Evolutionary conservation across 2,329 filamentous ascomycete species (phyloP), one percentile per base, ranked within the genome.

Genomic region (Cladosporium sp.): DNA sequence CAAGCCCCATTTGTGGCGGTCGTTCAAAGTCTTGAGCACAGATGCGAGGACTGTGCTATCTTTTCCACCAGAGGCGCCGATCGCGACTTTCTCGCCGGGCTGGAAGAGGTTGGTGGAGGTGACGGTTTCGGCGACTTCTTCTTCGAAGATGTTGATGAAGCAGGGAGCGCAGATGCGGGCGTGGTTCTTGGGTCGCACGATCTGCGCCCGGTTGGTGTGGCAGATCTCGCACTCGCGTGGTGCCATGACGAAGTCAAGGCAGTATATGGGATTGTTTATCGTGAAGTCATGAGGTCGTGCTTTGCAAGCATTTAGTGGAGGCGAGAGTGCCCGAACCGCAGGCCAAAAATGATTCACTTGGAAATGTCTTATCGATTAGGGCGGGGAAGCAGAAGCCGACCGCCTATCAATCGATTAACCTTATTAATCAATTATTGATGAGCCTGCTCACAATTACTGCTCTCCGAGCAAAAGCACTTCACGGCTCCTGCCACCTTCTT

Each of bases 11-110:
- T 87, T 79, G 71, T 97, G 85, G 45, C 92, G 85, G 71, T 96
- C 90, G 66, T 99, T 97, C 3, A 99, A 79, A 0, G 91, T 96
- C 73, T 97, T 97, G 53, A 99, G 81, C 0, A 99, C 92, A 0
- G 91, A 95, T 4, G 94, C 94, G 10, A 99, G 81, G 0, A 99
- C 94, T 0, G 94, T 99, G 53, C 91, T 97, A 73, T 99, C 94
- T 75, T 99, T 99, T 66, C 94, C 94, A 56, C 94, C 94, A 1
- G 92, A 97, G 49, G 95, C 94, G 42, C 94, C 95, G 68, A 99
- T 97, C 7, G 94, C 95, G 37, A 99, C 83, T 60, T 83, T 85
- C 72, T 99, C 94, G 58, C 93, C 93, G 1, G 82, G 85, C 44
- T 80, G 78, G 74, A 99, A 99, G 15, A 99, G 83, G n/a, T 81